Percentiles rank a stretch among this genome's conserved stretches.
Conservation (phyloP, 2,329 filamentous ascomycete species). For the Talaromyces sp. region DNA sequence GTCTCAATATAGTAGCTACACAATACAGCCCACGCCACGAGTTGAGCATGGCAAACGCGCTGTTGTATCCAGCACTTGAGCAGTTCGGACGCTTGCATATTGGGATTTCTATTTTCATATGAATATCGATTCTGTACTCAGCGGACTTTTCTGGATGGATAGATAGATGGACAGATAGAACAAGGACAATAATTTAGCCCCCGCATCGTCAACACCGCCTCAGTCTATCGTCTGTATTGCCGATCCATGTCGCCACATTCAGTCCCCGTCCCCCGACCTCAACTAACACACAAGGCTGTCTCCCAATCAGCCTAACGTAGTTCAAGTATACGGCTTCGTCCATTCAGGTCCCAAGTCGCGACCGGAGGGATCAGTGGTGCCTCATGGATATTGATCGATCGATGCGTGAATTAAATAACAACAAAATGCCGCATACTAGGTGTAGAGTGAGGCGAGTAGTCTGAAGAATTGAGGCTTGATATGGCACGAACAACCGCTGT, state of each 20-base stretch:
- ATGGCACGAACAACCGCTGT: background rate
- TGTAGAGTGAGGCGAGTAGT: conserved; percentile 7
- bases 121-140: background rate
- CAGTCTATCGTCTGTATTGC: background rate
- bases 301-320: background rate
- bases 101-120: background rate
- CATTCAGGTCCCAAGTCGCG: background rate
- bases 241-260: background rate
- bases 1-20: background rate
- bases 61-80: background rate
- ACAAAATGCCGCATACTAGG: conserved; percentile 7
- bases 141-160: background rate
- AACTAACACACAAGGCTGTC: background rate
- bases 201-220: background rate
- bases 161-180: background rate
- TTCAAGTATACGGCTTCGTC: background rate
- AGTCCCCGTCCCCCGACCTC: background rate
- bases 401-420: background rate
- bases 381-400: background rate
- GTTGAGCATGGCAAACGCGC: background rate
- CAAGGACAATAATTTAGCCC: background rate
- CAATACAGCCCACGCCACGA: background rate
- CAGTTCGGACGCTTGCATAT: background rate
- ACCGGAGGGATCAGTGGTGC: background rate
- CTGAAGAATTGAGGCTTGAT: background rate